Evolutionary conservation across 2,329 filamentous ascomycete species (phyloP).

Genomic region (Chaetoscypha palmicola): DNA sequence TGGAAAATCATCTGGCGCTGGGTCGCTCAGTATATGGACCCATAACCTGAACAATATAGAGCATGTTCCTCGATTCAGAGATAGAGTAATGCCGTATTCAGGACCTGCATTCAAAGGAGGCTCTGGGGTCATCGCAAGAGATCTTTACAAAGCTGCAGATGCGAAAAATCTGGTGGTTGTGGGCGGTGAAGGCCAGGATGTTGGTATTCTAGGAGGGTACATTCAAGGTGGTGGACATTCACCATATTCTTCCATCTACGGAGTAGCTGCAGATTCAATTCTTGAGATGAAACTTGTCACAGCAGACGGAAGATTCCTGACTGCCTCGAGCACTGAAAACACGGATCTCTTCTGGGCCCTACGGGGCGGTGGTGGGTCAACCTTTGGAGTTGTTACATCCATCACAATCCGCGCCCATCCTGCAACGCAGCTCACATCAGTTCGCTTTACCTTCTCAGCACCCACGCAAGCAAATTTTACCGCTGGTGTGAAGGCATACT

Average conservation of each 20-base stretch:
- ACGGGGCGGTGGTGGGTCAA: slow-evolving; percentile 50
- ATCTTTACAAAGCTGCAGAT: slow-evolving; percentile 37
- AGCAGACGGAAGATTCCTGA: slow-evolving; percentile 41
- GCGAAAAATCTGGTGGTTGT: slow-evolving; percentile 42
- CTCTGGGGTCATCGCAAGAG: slow-evolving; percentile 41
- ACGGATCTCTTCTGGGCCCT: slow-evolving; percentile 58
- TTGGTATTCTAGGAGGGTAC: slow-evolving; percentile 38
- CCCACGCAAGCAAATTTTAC: slow-evolving; percentile 30
- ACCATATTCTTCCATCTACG: slow-evolving; percentile 43
- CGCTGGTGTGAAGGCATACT: slow-evolving; percentile 45
- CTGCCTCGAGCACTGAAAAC: slow-evolving; percentile 44
- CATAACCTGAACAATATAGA: slow-evolving; percentile 38
- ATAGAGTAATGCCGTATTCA: slow-evolving; percentile 36
- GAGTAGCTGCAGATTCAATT: slow-evolving; percentile 54
- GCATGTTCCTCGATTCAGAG: slow-evolving; percentile 35
- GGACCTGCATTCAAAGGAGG: slow-evolving; percentile 48
- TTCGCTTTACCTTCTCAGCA: slow-evolving; percentile 3
- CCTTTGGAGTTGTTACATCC: slow-evolving; percentile 53
- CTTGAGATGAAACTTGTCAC: slow-evolving; percentile 51
- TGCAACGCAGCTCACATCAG: slow-evolving; percentile 22
- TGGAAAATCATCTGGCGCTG: slow-evolving; percentile 29
- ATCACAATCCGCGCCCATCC: slow-evolving; percentile 47
- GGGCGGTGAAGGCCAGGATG: slow-evolving; percentile 39
- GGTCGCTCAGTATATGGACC: slow-evolving; percentile 46
- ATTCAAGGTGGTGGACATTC: slow-evolving; percentile 56